phyloP scores from a whole-genome alignment of 805 yeast genomes.

The Starmerella vaccinii region DNA sequence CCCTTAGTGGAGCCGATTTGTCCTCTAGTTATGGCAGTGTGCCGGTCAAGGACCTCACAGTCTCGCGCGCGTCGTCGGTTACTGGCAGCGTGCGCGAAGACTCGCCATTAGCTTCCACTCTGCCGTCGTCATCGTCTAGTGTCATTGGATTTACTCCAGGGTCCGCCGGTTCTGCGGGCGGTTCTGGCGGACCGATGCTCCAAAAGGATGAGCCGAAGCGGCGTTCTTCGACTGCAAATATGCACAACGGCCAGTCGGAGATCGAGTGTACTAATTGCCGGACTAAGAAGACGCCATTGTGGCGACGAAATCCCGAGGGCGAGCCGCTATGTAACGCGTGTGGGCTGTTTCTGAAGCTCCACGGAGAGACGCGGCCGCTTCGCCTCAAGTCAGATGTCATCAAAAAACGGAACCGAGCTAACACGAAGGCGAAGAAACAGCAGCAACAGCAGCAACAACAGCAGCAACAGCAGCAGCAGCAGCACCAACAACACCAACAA shows the following conservation, averaged over 20 bases:
- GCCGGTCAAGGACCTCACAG: slow-evolving; percentile 8
- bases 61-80: slow-evolving; percentile 8
- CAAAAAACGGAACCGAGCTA: slow-evolving; percentile 69
- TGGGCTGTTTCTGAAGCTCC: slow-evolving; percentile 82
- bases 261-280: slow-evolving; percentile 73
- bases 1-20: slow-evolving; percentile 3
- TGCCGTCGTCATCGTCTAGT: not conserved
- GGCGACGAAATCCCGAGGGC: slow-evolving; percentile 93
- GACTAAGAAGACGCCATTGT: slow-evolving; percentile 84
- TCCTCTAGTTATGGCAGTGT: slow-evolving; percentile 5
- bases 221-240: not conserved
- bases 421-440: slow-evolving; percentile 13
- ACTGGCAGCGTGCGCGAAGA: slow-evolving; percentile 8
- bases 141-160: not conserved
- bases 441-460: not conserved
- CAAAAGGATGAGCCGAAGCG: slow-evolving; percentile 6
- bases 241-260: slow-evolving; percentile 7
- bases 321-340: slow-evolving; percentile 95
- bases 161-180: slow-evolving; percentile 3
- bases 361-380: slow-evolving; percentile 90
- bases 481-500: slow-evolving; percentile 2
- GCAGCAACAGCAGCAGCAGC: slow-evolving; percentile 1
- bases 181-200: slow-evolving; percentile 1
- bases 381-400: slow-evolving; percentile 91
- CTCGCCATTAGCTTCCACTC: slow-evolving; percentile 1